Evolutionary conservation across 805 yeast genomes (phyloP), one percentile per base, ranked within the genome.

Genomic region (Pichia cabralensis): DNA sequence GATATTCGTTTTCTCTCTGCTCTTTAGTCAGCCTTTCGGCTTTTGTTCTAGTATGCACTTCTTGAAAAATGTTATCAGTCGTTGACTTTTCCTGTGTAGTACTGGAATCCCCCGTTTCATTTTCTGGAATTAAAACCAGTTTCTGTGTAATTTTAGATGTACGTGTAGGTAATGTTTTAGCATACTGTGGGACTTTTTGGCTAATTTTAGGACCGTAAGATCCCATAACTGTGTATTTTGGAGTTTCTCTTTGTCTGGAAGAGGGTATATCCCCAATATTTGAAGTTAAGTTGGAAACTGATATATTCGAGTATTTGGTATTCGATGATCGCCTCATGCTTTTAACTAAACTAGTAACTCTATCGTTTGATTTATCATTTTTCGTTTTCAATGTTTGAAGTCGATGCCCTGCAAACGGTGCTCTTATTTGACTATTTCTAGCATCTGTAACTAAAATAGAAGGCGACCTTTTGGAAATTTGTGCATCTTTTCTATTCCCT

Each of bases 391-490:
- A 42, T 34, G 42, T 37, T 18, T 46, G 49, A 22, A 47, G 38
- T 43, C 60, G 60, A 35, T 69, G 75, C 23, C 89, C 88, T 1
- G 92, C 92, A 66, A 76, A 83, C 1, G 92, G 94, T 0, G 89
- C 92, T 42, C 65, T 65, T 16, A 62, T 56, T 35, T 58, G 64
- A 39, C 62, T 62, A 35, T 74, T 68, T 40, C 97, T 65, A 3
- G 83, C 74, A 59, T 88, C 97, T 0, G 97, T 89, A 25, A 88
- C 97, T 38, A 88, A 66, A 50, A 88, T 88, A 2, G 95, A 83
- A 9, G 97, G 96, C 21, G 96, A 83, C 47, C 96, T 61, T 48
- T 82, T 83, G 11, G 95, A 84, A 6, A 82, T 76, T 4, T 53
- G 29, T 7, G 41, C 19, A 18, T 31, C 25, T 5, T 14, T 24